Base-by-base conservation (phyloP, 352 stramenopile genomes). In the Aphanomyces stellatus region DNA sequence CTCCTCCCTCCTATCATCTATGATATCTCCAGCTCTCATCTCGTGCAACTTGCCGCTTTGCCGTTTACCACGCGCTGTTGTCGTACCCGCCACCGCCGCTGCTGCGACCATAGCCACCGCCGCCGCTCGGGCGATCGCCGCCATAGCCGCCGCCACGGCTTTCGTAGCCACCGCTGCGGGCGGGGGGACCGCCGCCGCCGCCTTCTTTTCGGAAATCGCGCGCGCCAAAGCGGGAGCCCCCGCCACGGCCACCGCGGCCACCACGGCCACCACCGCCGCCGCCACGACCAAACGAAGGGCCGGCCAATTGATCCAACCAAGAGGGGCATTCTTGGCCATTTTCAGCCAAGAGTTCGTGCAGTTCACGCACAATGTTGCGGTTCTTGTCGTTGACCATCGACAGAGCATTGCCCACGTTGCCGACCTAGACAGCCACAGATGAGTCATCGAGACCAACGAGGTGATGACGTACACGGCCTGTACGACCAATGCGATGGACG, bases 321-420 rank as follows among this genome's bases (percentile, higher is more conserved):
- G 78, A 56, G 28, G 96, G 96, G 59, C 96, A 85, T 65, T 98
- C 93, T 75, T 99, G 96, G 25, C 93, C 86, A 74, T 98, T 98
- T 76, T 98, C 93, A 22, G 93, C 80, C 31, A 99, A 81, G 64
- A 99, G 66, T 22, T 99, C 97, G 76, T 97, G 92, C 46, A 99
- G 89, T 68, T 99, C 97, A 37, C 93, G 86, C 27, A 93, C 91
- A 56, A 99, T 93, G 79, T 98, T 98, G 51, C 87, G 77, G 83
- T 99, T 99, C 74, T 97, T 98, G 63, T 99, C 96, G 79, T 99
- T 99, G 71, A 99, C 93, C 82, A 99, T 98, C 72, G 95, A 98
- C 22, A 98, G 79, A n/a, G 95, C 95, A 66, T 94, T 83, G 69
- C 97, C 97, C 25, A 96, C 85, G 77, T 99, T 99, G 73, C 98